These are phyloP conservation scores for Croton setiger DNA, from an alignment of 441 rosid genomes.

Conservation along the genomic window DNA sequence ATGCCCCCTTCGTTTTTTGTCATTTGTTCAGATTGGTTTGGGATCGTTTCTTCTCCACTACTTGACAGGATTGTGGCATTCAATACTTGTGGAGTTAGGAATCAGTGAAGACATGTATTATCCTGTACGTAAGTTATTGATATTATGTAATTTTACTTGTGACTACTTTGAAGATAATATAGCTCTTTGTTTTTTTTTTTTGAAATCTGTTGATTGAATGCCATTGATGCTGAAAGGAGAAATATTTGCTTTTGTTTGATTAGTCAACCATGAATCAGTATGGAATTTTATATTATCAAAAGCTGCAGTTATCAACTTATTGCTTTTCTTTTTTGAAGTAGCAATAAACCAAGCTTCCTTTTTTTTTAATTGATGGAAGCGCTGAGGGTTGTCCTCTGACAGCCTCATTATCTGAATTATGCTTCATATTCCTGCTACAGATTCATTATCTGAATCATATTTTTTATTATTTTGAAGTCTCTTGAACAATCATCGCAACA, in stretches of 20 bases:
- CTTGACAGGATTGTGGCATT: constrained; percentile 55
- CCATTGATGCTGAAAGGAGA: not conserved
- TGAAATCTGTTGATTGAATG: constrained; percentile 12
- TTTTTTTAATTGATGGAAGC: not conserved
- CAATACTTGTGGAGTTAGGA: constrained; percentile 69
- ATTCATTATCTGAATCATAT: not conserved
- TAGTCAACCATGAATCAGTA: not conserved
- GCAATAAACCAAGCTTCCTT: not conserved
- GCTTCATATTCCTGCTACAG: not conserved
- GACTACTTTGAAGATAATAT: constrained; percentile 3
- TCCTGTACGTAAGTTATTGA: constrained; percentile 86
- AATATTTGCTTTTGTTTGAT: not conserved
- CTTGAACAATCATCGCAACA: not conserved
- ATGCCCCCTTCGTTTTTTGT: not conserved
- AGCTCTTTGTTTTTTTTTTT: not conserved
- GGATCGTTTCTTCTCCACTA: constrained; percentile 81
- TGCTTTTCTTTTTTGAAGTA: not conserved
- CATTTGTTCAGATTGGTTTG: constrained; percentile 57
- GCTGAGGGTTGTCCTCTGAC: not conserved
- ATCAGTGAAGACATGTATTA: constrained; percentile 89
- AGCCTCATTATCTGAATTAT: constrained; percentile 6
- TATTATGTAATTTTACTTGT: constrained; percentile 4
- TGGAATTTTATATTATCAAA: not conserved
- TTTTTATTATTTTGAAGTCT: not conserved
- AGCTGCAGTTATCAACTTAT: constrained; percentile 2